Percentiles rank a stretch among this genome's conserved stretches.
Conservation (phyloP, 768 basidiomycete species). For the Russula griseocarnosa region DNA sequence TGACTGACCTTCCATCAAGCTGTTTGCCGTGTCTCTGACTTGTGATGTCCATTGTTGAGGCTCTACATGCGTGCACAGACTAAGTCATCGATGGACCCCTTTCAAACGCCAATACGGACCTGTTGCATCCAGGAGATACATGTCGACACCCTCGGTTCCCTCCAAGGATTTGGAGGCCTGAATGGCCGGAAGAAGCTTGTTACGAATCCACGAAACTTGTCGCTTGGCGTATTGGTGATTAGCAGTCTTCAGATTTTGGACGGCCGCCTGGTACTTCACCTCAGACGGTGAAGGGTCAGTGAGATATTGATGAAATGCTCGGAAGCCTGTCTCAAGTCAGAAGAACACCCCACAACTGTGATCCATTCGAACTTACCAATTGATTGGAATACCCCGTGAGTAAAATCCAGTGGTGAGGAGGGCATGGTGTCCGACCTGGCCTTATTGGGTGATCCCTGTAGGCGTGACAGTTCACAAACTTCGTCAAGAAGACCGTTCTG, state of each 20-base stretch:
- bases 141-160: constrained; percentile 37
- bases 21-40: constrained; percentile 50
- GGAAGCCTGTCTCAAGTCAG: constrained; percentile 61
- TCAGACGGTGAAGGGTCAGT: constrained; percentile 39
- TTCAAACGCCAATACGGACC: constrained; percentile 38
- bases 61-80: not conserved
- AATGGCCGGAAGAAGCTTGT: constrained; percentile 78
- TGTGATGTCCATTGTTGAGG: constrained; percentile 47
- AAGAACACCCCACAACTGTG: not conserved
- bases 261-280: constrained; percentile 46
- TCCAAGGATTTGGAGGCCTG: constrained; percentile 42
- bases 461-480: constrained; percentile 51
- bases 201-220: constrained; percentile 89
- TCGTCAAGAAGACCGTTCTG: constrained; percentile 68
- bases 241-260: constrained; percentile 78
- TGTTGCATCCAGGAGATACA: constrained; percentile 67
- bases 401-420: constrained; percentile 48
- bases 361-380: constrained; percentile 56
- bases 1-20: constrained; percentile 47
- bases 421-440: not conserved
- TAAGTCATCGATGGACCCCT: constrained; percentile 43
- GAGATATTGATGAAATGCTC: constrained; percentile 77
- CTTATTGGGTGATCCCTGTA: constrained; percentile 23
- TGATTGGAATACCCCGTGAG: constrained; percentile 87
- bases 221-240: constrained; percentile 90